A percentile compares a stretch with the other conserved stretches of the same genome.
Evolutionary conservation across 139 green algal genomes (phyloP).

Genomic region (Edaphochlamys debaryana): DNA sequence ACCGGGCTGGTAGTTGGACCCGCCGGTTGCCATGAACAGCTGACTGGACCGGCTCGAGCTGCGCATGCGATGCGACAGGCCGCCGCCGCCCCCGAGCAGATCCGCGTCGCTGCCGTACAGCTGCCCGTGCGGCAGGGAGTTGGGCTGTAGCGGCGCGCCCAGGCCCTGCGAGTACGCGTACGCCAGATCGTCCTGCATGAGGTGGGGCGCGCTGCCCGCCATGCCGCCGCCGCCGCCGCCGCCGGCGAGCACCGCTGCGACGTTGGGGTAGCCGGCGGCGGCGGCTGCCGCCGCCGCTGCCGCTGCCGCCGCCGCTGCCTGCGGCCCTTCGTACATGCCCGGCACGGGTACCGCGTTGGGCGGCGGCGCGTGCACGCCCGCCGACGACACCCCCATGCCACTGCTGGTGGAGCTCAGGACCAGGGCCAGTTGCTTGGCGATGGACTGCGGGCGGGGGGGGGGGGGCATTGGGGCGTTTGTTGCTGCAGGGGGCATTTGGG

Average conservation of each 20-base stretch:
- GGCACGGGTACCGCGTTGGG: too few species aligned
- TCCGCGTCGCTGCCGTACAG: background rate
- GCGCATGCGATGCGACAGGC: background rate
- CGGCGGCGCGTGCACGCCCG: too few species aligned
- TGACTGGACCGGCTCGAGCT: background rate
- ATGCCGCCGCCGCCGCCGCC: background rate
- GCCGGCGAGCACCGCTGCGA: background rate
- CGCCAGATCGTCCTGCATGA: background rate
- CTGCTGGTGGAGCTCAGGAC: conserved; percentile 44
- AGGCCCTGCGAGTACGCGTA: background rate
- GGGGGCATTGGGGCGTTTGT: too few species aligned
- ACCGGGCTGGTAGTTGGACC: too few species aligned
- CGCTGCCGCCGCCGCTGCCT: background rate
- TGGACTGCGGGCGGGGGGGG: too few species aligned
- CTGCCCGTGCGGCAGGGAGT: background rate
- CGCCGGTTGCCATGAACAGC: background rate
- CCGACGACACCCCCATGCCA: conserved; percentile 7
- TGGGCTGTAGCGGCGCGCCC: background rate
- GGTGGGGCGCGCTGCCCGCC: background rate
- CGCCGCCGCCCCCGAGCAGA: background rate
- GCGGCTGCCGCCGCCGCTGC: background rate
- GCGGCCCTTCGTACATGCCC: background rate
- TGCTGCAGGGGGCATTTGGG: too few species aligned
- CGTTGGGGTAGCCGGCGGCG: background rate
- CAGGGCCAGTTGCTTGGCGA: conserved; percentile 52